Base-by-base conservation (phyloP, 108 stramenopile species). In the Fistulifera solaris region DNA sequence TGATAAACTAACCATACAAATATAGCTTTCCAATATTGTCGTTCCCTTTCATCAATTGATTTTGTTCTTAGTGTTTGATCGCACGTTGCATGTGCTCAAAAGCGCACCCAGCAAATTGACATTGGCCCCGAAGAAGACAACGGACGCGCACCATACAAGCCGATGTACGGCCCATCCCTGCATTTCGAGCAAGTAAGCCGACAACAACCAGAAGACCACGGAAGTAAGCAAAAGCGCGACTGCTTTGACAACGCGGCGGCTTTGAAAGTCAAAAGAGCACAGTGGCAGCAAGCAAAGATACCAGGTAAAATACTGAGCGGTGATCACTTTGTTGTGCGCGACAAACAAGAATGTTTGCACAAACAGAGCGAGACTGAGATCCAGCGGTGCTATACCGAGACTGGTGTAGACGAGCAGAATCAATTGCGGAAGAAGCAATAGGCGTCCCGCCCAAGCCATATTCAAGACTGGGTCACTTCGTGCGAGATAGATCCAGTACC, bases 301-400 rank as follows among this genome's bases (percentile, higher is more conserved):
- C 98, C 98, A 99, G 3, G 85, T 78, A 52, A 98, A 94, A 60
- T 99, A 99, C 63, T 99, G 97, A 23, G 91, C 98, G 1, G 98
- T 99, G 56, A 89, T 89, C 48, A 99, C 99, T 61, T 98, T 98
- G 75, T 99, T 99, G 76, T 91, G 87, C 7, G 94, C 80, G 17
- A 99, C 99, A 72, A 99, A 98, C 7, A 89, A 54, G 62, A 93
- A 83, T 18, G 97, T 97, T 64, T 96, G 95, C 16, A 91, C 54
- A 52, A 93, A 87, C 1, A 96, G 43, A 17, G 85, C 80, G 49
- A 94, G 58, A 10, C 72, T 65, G 35, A 95, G 59, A 58, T 92
- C 67, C 17, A 58, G 52, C 4, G 83, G 89, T 43, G 83, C 84
- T 49, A 91, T 54, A 12, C 73, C 76, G 27, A 92, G 52, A 58